These are phyloP conservation scores for Lichtheimia ornata DNA, from an alignment of 371 early-diverging fungal genomes.

Conservation along the genomic window DNA sequence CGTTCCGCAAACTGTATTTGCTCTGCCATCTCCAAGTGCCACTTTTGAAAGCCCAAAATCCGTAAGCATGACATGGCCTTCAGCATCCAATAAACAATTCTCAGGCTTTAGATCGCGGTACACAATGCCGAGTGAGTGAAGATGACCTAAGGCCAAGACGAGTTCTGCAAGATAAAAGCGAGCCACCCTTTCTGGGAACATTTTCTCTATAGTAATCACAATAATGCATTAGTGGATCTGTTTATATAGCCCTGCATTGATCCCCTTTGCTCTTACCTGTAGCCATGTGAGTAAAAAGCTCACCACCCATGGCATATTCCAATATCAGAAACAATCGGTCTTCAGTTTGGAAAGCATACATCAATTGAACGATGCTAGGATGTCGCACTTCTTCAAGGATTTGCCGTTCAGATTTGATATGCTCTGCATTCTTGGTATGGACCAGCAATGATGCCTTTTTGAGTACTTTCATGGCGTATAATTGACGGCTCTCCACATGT, in stretches of 20 bases:
- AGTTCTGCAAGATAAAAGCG: conserved; percentile 88
- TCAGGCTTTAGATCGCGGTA: conserved; percentile 92
- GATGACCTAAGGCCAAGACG: conserved; percentile 82
- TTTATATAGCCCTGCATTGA: no score
- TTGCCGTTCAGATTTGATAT: conserved; percentile 75
- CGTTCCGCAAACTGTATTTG: conserved; percentile 89
- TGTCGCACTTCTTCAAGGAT: conserved; percentile 80
- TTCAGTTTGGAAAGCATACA: conserved; percentile 92
- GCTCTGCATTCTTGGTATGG: conserved; percentile 71
- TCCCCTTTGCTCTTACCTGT: conserved; percentile 33
- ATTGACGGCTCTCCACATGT: conserved; percentile 27
- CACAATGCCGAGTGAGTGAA: conserved; percentile 87
- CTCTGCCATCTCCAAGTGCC: conserved; percentile 54
- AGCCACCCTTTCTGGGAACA: conserved; percentile 77
- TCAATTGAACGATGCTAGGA: conserved; percentile 95
- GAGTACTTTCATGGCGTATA: conserved; percentile 94
- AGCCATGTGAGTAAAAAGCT: conserved; percentile 94
- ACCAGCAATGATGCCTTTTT: conserved; percentile 85
- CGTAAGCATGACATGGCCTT: conserved; percentile 85
- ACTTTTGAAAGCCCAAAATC: conserved; percentile 94
- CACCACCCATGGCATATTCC: conserved; percentile 98
- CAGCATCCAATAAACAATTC: conserved; percentile 80
- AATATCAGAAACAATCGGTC: conserved; percentile 89
- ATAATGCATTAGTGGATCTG: no score
- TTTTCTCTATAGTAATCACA: conserved; percentile 60